Evolutionary conservation across 352 stramenopile genomes (phyloP).

Genomic region (Globisporangium okanoganense): DNA sequence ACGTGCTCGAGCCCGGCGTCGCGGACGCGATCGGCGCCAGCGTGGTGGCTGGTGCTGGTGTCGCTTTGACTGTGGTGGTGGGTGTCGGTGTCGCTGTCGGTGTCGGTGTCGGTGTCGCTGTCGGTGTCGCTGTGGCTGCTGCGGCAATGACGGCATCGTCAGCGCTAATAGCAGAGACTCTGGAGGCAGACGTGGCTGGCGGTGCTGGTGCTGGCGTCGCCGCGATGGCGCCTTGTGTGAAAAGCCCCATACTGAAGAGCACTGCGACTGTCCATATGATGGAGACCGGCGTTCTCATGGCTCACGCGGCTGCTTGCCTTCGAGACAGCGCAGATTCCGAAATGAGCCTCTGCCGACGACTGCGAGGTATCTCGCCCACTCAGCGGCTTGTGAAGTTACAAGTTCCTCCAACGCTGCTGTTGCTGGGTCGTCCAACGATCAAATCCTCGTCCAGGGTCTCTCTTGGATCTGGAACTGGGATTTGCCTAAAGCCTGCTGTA

Average conservation of each 20-base stretch:
- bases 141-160: not conserved
- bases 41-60: constrained; percentile 8
- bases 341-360: too few relatives aligned
- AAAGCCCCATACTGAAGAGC: not conserved
- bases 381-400: not conserved
- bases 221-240: not conserved
- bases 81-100: not conserved
- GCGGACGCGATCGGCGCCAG: constrained; percentile 32
- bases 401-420: not conserved
- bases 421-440: not conserved
- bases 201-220: not conserved
- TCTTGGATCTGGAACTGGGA: not conserved
- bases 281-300: not conserved
- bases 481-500: too few relatives aligned
- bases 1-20: constrained; percentile 35
- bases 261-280: not conserved
- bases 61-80: constrained; percentile 18
- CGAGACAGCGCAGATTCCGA: not conserved
- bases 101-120: too few relatives aligned
- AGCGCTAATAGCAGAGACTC: not conserved
- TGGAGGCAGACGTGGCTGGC: not conserved
- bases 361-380: too few relatives aligned
- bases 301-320: not conserved
- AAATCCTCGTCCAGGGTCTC: not conserved
- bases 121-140: too few relatives aligned